Evolutionary conservation across 306 rosid species (phyloP).

Genomic region (Prunus dulcis): DNA sequence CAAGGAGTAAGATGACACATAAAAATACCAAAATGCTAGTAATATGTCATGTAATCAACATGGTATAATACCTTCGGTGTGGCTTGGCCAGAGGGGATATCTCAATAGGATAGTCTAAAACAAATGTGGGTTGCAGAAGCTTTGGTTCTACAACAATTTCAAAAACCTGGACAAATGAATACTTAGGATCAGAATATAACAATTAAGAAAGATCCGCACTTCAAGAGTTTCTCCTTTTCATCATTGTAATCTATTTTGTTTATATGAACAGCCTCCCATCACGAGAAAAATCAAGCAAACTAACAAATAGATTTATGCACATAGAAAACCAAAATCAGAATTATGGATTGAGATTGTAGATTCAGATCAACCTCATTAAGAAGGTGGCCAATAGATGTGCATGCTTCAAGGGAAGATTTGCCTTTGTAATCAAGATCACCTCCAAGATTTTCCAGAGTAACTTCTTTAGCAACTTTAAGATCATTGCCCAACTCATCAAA

Average conservation of each 20-base stretch:
- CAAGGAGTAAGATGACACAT: slow-evolving; percentile 17
- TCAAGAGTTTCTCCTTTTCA: slow-evolving; percentile 5
- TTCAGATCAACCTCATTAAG: slow-evolving; percentile 70
- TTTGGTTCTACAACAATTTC: slow-evolving; percentile 82
- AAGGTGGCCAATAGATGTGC: slow-evolving; percentile 77
- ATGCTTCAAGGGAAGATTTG: slow-evolving; percentile 62
- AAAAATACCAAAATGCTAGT: neutral
- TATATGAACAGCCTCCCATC: slow-evolving; percentile 3
- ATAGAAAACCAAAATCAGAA: neutral
- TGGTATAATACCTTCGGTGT: slow-evolving; percentile 68
- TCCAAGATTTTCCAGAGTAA: slow-evolving; percentile 51
- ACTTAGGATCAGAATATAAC: slow-evolving; percentile 22
- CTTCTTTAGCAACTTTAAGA: slow-evolving; percentile 67
- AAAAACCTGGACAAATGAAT: slow-evolving; percentile 58
- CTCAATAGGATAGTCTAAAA: slow-evolving; percentile 93
- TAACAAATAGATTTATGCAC: neutral
- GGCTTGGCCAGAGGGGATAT: slow-evolving; percentile 97
- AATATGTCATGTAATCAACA: neutral
- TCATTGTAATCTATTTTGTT: neutral
- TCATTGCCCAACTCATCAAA: slow-evolving; percentile 61
- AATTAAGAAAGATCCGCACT: slow-evolving; percentile 11
- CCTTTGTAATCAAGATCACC: slow-evolving; percentile 62
- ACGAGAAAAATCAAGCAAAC: neutral
- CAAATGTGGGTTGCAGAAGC: slow-evolving; percentile 97
- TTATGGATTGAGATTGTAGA: slow-evolving; percentile 6